These are phyloP conservation scores for Cryptosporidium andersoni DNA, from an alignment of 169 alveolate genomes.

Conservation along the genomic window DNA sequence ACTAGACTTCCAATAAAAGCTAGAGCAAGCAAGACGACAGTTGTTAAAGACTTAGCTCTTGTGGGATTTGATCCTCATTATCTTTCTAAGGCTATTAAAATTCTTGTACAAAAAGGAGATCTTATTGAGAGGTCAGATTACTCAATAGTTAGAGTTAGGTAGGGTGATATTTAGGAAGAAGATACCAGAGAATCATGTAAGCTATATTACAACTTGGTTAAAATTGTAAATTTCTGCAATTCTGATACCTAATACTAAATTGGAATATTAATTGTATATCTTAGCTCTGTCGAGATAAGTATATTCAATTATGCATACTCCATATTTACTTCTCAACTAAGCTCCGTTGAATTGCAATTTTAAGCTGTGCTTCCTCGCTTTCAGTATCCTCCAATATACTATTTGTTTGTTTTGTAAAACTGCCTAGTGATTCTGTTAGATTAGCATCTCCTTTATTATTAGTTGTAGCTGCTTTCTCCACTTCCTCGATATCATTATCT, in stretches of 20 bases:
- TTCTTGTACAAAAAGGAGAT: conserved; percentile 48
- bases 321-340: too few relatives aligned
- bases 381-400: neutral
- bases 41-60: conserved; percentile 40
- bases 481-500: conserved; percentile 34
- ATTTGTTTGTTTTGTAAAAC: neutral
- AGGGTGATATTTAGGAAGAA: neutral
- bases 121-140: conserved; percentile 54
- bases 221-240: neutral
- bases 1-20: conserved; percentile 57
- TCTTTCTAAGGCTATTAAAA: conserved; percentile 50
- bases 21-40: conserved; percentile 47
- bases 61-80: conserved; percentile 64
- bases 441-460: too few relatives aligned
- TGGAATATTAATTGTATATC: too few relatives aligned
- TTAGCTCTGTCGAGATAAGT: too few relatives aligned
- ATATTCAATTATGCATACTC: too few relatives aligned
- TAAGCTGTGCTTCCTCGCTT: neutral
- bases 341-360: neutral
- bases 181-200: too few relatives aligned
- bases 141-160: conserved; percentile 33
- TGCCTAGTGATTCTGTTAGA: too few relatives aligned
- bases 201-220: too few relatives aligned
- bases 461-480: too few relatives aligned
- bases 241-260: too few relatives aligned